Evolutionary conservation across 2,329 filamentous ascomycete genomes (phyloP).

Genomic region (Aspergillus sojae): DNA sequence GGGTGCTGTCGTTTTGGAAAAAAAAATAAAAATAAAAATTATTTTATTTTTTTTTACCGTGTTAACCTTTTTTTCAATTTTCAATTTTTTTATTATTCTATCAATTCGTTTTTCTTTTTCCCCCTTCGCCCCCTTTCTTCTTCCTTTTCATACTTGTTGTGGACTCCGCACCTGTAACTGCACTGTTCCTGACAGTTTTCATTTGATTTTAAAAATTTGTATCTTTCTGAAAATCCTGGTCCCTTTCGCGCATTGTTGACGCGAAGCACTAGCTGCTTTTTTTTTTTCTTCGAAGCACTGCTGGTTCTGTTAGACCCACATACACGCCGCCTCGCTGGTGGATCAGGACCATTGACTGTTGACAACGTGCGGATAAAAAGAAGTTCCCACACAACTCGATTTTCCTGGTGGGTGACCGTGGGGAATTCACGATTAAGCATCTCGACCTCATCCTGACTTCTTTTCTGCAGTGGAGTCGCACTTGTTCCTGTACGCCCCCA

Average conservation of each 20-base stretch:
- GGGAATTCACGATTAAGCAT: slow-evolving; percentile 43
- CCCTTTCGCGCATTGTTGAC: slow-evolving; percentile 34
- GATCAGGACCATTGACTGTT: slow-evolving; percentile 42
- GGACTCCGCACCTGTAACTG: slow-evolving; percentile 14
- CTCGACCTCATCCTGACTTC: slow-evolving; percentile 31
- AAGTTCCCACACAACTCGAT: slow-evolving; percentile 42
- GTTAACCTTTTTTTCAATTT: slow-evolving; percentile 13
- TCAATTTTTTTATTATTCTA: slow-evolving; percentile 19
- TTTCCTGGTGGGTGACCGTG: slow-evolving; percentile 44
- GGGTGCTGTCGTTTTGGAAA: slow-evolving; percentile 19
- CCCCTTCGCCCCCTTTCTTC: slow-evolving; percentile 19
- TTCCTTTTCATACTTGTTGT: slow-evolving; percentile 12
- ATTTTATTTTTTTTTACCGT: slow-evolving; percentile 11
- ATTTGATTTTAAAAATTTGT: slow-evolving; percentile 16
- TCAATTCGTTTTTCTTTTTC: slow-evolving; percentile 15
- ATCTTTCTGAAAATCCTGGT: slow-evolving; percentile 22
- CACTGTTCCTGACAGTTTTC: slow-evolving; percentile 23
- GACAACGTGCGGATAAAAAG: slow-evolving; percentile 46
- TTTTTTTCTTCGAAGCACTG: slow-evolving; percentile 26
- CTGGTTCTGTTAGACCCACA: slow-evolving; percentile 43
- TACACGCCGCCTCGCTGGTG: slow-evolving; percentile 42
- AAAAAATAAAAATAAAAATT: neutral
- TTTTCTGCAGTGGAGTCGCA: slow-evolving; percentile 36
- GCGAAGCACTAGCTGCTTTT: slow-evolving; percentile 33
- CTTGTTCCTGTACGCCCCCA: slow-evolving; percentile 26